Base-by-base conservation (phyloP, 495 filamentous ascomycete species). In the Clohesyomyces aquaticus region DNA sequence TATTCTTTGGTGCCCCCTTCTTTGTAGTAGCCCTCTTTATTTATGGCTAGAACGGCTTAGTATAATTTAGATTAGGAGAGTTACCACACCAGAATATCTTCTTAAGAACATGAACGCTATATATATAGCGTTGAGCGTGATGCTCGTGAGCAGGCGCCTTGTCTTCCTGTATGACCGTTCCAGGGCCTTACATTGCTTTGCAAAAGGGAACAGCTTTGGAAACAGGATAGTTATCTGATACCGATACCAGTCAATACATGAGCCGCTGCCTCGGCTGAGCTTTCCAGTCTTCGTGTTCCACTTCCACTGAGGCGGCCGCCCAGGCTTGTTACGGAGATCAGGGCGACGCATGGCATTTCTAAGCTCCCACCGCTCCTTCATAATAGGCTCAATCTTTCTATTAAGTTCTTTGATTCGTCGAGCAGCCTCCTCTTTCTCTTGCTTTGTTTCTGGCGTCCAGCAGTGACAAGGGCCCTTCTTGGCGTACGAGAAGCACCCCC, bases 381-480 rank as follows among this genome's bases (percentile, higher is more conserved):
- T 52, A 12, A 10, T 21, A 11, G 32, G 28, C 46, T 61, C 23
- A 11, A 23, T 22, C 10, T 41, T 43, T n/a, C 42, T 46, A 41
- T 61, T 61, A 0, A 53, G 12, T 45, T 42, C 25, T 2, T 41
- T 29, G 43, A 41, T 43, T 18, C 16, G n/a, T n/a, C 42, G 52
- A 14, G 10, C 29, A 23, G 23, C 29, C 10, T 12, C 25, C 22
- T 53, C 22, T 21, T 53, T 41, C 28, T 61, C 18, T 21, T 52
- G 25, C 6, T 22, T 25, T 14, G 48, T 61, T 18, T 61, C 27
- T 3, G 23, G 3, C 9, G 4, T 23, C 9, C 53, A 61, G 27
- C 27, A 29, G 38, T 61, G 38, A 29, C 32, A 61, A 4, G 46
- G 47, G 10, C 32, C 49, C 45, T 61, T 61, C n/a, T 53, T 61